Percentiles rank a stretch among this genome's conserved stretches.
phyloP scores from a whole-genome alignment of 2,329 filamentous ascomycete species.

The Byssothecium circinans region DNA sequence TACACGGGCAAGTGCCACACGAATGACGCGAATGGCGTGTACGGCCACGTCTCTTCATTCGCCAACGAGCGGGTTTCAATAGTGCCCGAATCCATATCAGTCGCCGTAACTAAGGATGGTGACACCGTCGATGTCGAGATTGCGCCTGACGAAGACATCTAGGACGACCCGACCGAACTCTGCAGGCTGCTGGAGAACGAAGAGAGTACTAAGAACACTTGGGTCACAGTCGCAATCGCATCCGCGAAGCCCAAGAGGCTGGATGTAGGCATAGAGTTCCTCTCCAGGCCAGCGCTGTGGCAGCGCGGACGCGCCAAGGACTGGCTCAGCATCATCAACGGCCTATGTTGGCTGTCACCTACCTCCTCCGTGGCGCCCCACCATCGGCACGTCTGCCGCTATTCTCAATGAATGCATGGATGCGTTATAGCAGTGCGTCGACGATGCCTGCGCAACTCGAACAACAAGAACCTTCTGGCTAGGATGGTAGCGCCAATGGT shows the following conservation, averaged over 20 bases:
- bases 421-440: constrained; percentile 83
- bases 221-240: constrained; percentile 96
- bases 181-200: constrained; percentile 96
- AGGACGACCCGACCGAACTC: constrained; percentile 92
- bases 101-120: constrained; percentile 63
- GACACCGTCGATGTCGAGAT: constrained; percentile 81
- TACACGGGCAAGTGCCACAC: constrained; percentile 66
- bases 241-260: constrained; percentile 96
- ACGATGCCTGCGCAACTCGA: constrained; percentile 83
- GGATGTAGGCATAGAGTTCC: constrained; percentile 74
- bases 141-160: constrained; percentile 77
- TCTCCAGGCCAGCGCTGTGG: constrained; percentile 72
- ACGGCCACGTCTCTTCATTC: constrained; percentile 46
- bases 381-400: constrained; percentile 64
- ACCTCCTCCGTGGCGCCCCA: constrained; percentile 81
- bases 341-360: constrained; percentile 90
- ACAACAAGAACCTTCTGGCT: constrained; percentile 87
- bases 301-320: constrained; percentile 72
- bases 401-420: constrained; percentile 74
- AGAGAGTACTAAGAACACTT: constrained; percentile 84
- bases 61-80: constrained; percentile 58
- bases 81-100: constrained; percentile 65
- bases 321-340: constrained; percentile 80
- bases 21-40: constrained; percentile 54
- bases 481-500: no score